These are phyloP conservation scores for Acorus calamus DNA, from an alignment of 106 monocot species.

Conservation along the genomic window DNA sequence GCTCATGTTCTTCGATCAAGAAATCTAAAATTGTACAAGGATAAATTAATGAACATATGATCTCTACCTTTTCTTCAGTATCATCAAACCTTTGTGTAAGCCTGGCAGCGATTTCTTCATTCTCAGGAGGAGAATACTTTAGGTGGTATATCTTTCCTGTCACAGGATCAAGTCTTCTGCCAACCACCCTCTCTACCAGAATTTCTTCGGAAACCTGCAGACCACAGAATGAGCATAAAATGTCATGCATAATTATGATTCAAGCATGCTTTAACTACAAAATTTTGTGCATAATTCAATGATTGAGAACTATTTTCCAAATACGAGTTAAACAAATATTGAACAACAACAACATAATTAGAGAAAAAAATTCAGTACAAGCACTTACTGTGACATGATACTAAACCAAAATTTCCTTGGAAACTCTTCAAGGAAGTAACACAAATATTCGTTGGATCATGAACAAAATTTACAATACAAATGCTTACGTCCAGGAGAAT, in stretches of 20 bases:
- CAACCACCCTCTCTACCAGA: slow-evolving; percentile 88
- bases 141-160: slow-evolving; percentile 94
- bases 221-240: neutral
- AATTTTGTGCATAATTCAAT: neutral
- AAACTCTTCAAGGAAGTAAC: too few relatives aligned
- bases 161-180: slow-evolving; percentile 90
- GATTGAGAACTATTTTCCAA: neutral
- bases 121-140: slow-evolving; percentile 90
- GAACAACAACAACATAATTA: neutral
- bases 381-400: too few relatives aligned
- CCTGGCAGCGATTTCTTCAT: slow-evolving; percentile 89
- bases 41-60: neutral
- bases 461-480: neutral
- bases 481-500: slow-evolving; percentile 82
- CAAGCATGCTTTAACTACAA: neutral
- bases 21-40: neutral
- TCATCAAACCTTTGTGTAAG: slow-evolving; percentile 96
- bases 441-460: too few relatives aligned
- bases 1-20: neutral
- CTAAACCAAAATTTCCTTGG: too few relatives aligned
- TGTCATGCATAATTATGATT: neutral
- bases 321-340: neutral
- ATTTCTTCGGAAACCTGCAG: slow-evolving; percentile 63
- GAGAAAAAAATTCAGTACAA: too few relatives aligned
- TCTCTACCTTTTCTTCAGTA: slow-evolving; percentile 86